A percentile compares a stretch with the other conserved stretches of the same genome.
Evolutionary conservation across 2,329 filamentous ascomycete species (phyloP).

Genomic region (Monilinia polystroma): DNA sequence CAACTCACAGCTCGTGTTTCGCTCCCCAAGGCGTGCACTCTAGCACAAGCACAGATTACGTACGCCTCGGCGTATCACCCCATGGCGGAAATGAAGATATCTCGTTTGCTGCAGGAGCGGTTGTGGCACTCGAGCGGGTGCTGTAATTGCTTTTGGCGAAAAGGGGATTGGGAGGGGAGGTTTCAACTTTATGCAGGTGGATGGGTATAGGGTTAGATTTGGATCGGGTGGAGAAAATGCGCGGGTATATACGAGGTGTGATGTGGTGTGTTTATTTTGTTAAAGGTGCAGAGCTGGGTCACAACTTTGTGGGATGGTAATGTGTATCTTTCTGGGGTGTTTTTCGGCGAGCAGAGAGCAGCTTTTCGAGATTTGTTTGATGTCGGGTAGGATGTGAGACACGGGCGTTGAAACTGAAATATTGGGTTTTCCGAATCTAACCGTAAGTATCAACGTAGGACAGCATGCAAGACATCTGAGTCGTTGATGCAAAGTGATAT

Average conservation of each 20-base stretch:
- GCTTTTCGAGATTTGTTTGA: neutral
- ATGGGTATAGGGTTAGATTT: neutral
- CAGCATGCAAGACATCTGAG: neutral
- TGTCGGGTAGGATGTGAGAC: neutral
- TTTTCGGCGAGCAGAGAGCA: neutral
- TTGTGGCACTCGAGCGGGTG: neutral
- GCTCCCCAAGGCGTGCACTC: too few species aligned
- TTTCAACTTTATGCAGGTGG: constrained; percentile 6
- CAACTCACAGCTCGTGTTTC: neutral
- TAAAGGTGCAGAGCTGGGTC: neutral
- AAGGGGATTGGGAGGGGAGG: neutral
- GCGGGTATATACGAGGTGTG: neutral
- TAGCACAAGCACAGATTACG: too few species aligned
- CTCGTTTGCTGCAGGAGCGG: neutral
- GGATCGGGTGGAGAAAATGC: too few species aligned
- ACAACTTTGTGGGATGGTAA: constrained; percentile 8
- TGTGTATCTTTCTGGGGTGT: neutral
- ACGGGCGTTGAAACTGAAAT: constrained; percentile 2
- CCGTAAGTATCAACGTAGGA: neutral
- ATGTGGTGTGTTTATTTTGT: neutral
- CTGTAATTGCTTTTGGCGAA: constrained; percentile 5
- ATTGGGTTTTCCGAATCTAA: neutral
- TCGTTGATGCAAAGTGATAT: neutral
- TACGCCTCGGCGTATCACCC: neutral
- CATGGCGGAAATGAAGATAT: neutral